Evolutionary conservation across 2,329 filamentous ascomycete genomes (phyloP).

Genomic region (Diaporthe vaccinii): DNA sequence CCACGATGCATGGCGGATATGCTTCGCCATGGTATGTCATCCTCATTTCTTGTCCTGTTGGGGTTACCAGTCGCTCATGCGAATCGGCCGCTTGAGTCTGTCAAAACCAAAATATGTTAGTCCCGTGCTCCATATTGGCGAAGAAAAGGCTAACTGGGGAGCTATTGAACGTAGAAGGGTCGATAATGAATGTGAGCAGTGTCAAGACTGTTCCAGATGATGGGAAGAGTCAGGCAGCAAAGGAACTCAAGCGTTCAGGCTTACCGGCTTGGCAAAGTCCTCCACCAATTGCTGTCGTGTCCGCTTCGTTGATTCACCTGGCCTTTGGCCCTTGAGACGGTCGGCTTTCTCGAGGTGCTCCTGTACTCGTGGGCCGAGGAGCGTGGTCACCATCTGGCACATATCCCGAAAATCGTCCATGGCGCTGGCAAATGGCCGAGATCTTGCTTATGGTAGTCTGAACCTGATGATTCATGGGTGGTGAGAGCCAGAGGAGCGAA

Average conservation of each 20-base stretch:
- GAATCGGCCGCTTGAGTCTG: neutral
- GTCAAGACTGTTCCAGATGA: too few species aligned
- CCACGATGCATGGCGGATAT: constrained; percentile 37
- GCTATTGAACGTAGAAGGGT: neutral
- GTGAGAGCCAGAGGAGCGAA: too few species aligned
- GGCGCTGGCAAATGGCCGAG: neutral
- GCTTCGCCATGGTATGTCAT: constrained; percentile 29
- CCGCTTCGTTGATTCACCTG: constrained; percentile 71
- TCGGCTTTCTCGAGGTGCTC: constrained; percentile 71
- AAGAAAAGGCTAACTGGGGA: neutral
- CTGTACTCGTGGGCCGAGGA: constrained; percentile 63
- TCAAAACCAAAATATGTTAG: neutral
- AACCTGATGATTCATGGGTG: neutral
- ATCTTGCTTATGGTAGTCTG: neutral
- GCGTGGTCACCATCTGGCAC: neutral
- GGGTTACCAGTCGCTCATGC: neutral
- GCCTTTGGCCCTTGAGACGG: constrained; percentile 10
- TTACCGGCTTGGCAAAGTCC: constrained; percentile 1
- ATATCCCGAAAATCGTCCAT: neutral
- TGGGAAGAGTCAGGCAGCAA: neutral
- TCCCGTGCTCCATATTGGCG: neutral
- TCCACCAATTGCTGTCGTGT: constrained; percentile 61
- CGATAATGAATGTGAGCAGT: neutral
- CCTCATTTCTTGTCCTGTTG: neutral
- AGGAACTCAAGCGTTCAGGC: neutral